Conservation (phyloP, 139 green algal species). For the Haematococcus lacustris region DNA sequence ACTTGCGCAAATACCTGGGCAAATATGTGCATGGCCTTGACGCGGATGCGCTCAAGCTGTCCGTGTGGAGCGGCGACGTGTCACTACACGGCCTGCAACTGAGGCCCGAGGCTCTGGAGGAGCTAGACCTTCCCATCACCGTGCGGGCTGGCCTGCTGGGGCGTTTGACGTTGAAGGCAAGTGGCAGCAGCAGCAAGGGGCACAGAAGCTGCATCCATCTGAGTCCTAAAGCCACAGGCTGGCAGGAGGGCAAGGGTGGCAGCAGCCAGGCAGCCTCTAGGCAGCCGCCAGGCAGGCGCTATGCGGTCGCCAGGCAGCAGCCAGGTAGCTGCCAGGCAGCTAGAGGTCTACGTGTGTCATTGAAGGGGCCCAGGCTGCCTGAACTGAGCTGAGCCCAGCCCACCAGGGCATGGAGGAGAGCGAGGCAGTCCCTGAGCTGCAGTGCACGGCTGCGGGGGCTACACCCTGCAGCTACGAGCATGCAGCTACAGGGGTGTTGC, state of each 20-base stretch:
- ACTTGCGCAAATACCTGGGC: conserved; percentile 75
- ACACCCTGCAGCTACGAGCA: too few relatives aligned
- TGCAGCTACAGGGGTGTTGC: too few relatives aligned
- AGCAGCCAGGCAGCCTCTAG: too few relatives aligned
- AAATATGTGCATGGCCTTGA: conserved; percentile 79
- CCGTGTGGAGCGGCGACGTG: conserved; percentile 83
- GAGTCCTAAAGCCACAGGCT: too few relatives aligned
- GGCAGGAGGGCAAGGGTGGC: too few relatives aligned
- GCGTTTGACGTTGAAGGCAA: conserved; percentile 77
- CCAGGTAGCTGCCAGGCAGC: too few relatives aligned
- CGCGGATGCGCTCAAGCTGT: conserved; percentile 67
- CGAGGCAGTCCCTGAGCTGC: too few relatives aligned
- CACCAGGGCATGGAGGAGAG: too few relatives aligned
- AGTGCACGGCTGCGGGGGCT: too few relatives aligned
- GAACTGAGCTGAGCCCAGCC: too few relatives aligned
- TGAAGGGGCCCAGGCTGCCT: not conserved
- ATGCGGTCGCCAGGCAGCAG: too few relatives aligned
- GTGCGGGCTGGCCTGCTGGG: conserved; percentile 88
- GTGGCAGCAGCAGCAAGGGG: not conserved
- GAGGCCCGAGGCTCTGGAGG: conserved; percentile 79
- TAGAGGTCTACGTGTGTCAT: not conserved
- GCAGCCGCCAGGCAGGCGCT: too few relatives aligned
- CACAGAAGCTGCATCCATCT: not conserved
- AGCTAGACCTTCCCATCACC: conserved; percentile 81
- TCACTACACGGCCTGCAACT: conserved; percentile 84